Conservation (phyloP, 2,329 filamentous ascomycete genomes). For the Calonectria crousiana region DNA sequence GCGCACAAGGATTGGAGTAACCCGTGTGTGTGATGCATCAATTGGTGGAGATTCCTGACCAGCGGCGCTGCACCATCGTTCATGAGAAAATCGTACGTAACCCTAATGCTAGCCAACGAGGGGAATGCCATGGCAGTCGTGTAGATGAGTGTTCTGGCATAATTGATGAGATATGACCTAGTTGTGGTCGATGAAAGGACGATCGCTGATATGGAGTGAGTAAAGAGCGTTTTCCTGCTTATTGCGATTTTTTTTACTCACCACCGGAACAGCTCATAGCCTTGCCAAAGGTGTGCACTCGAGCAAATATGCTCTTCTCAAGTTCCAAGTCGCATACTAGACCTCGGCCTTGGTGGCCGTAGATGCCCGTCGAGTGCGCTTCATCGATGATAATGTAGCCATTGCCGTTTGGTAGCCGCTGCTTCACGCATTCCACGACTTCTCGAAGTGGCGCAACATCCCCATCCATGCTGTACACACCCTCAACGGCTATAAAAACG, state of each 20-base stretch:
- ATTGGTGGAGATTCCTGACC: slow-evolving; percentile 46
- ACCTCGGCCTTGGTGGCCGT: slow-evolving; percentile 68
- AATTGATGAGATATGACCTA: slow-evolving; percentile 78
- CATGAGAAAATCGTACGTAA: slow-evolving; percentile 68
- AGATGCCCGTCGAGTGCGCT: slow-evolving; percentile 74
- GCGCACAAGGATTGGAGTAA: slow-evolving; percentile 57
- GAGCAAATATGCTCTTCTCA: slow-evolving; percentile 66
- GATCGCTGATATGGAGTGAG: slow-evolving; percentile 51
- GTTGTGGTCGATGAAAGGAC: slow-evolving; percentile 72
- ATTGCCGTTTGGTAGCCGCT: slow-evolving; percentile 67
- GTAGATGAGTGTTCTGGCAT: slow-evolving; percentile 81
- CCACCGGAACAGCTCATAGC: slow-evolving; percentile 77
- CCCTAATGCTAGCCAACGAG: slow-evolving; percentile 68
- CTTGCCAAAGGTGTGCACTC: slow-evolving; percentile 77
- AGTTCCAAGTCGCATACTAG: slow-evolving; percentile 69
- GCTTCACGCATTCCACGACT: slow-evolving; percentile 69
- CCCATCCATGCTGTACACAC: slow-evolving; percentile 87
- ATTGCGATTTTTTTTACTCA: slow-evolving; percentile 53
- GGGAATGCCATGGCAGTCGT: slow-evolving; percentile 77
- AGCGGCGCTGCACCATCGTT: slow-evolving; percentile 59
- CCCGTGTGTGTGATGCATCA: slow-evolving; percentile 55
- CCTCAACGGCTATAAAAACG: slow-evolving; percentile 78
- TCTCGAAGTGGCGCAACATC: slow-evolving; percentile 74
- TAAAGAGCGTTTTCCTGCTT: neutral
- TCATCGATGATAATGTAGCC: slow-evolving; percentile 76